phyloP scores from a whole-genome alignment of 2,329 filamentous ascomycete genomes.

The Sclerotinia nivalis region DNA sequence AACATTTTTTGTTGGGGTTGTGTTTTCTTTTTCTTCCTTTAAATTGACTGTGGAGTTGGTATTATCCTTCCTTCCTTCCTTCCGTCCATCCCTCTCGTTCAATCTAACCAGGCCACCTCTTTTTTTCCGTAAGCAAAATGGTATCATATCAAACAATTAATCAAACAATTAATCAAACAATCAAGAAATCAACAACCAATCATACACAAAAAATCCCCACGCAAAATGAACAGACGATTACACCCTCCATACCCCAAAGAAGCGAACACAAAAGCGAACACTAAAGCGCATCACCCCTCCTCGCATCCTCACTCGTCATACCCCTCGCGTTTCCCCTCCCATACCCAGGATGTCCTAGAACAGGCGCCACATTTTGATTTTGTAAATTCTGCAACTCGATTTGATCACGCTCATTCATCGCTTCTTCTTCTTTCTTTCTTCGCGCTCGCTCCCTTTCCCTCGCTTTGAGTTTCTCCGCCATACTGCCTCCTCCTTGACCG shows the following conservation, averaged over 20 bases:
- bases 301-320: constrained; percentile 32
- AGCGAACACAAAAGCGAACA: background rate
- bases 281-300: constrained; percentile 30
- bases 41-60: background rate
- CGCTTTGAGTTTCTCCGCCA: constrained; percentile 20
- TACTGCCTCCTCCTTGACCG: constrained; percentile 18
- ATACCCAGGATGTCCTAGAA: constrained; percentile 36
- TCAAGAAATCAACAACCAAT: background rate
- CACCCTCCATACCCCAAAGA: too few species aligned
- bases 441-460: constrained; percentile 19
- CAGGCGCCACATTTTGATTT: constrained; percentile 32
- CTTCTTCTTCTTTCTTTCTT: constrained; percentile 27
- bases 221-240: background rate
- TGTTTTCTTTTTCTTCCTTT: background rate
- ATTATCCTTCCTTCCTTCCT: background rate
- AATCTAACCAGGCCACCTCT: background rate
- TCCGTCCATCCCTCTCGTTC: background rate
- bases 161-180: background rate
- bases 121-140: background rate
- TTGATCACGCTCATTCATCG: constrained; percentile 25
- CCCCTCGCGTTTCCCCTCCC: constrained; percentile 26
- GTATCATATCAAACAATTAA: constrained; percentile 10
- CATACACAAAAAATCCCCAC: background rate
- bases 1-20: background rate
- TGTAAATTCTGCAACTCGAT: constrained; percentile 35